Evolutionary conservation across 805 yeast species (phyloP), one percentile per base, ranked within the genome.

Genomic region (Maudiozyma turicensis): DNA sequence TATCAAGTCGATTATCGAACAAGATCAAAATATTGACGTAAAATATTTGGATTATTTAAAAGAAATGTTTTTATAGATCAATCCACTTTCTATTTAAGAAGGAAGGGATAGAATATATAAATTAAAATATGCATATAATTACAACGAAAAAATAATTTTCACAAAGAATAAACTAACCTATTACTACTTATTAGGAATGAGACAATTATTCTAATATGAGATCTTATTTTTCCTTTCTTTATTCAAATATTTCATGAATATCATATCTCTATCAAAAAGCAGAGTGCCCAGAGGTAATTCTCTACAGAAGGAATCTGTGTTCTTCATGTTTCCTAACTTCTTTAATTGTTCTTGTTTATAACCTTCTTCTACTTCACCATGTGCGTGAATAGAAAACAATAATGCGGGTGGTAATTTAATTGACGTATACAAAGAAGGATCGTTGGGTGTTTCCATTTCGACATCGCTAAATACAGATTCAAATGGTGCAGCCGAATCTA

Each of bases 211-310:
- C 14, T 15, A 35, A 35, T 35, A 35, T 8, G 38, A 35, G 8
- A 35, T 35, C 15, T 29, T 44, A 20, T 34, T 7, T 11, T 15
- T 32, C 33, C 46, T 34, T 26, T 43, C 40, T n/a, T 44, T 5
- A 29, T 39, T 48, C 31, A 49, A 48, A 9, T 46, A 26, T n/a
- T 53, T 50, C 13, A 66, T 48, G 76, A 80, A 59, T 67, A 68
- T 52, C 65, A 75, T 10, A 75, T 77, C 58, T 78, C 83, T 58
- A 56, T 72, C 3, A 67, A 70, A 33, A 75, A 74, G 5, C 84
- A 84, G 48, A 68, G 81, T 41, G 57, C 70, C 54, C 3, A 59
- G 64, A 5, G 93, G 93, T 2, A 73, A 77, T n/a, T 74, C 68
- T 8, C 55, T 61, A 44, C 67, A 74, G 61, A 74, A 48, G 8